phyloP scores from a whole-genome alignment of 768 basidiomycete species.

The Lactarius trivialis region DNA sequence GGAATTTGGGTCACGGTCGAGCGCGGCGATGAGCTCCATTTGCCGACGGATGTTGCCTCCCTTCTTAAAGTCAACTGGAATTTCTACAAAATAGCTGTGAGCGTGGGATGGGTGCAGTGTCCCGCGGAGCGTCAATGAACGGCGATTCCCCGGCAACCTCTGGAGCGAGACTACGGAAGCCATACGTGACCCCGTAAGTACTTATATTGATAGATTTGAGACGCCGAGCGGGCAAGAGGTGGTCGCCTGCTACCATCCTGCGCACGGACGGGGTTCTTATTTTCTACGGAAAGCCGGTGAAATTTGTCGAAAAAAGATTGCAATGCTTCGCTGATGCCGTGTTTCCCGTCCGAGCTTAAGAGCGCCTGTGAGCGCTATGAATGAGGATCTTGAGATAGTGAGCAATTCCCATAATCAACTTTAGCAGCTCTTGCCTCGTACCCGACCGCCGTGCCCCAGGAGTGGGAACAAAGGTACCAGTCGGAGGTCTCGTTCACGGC shows the following conservation, averaged over 20 bases:
- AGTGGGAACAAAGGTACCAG: too few species aligned
- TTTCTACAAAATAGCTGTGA: constrained; percentile 48
- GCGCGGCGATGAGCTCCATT: constrained; percentile 83
- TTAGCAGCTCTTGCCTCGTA: constrained; percentile 94
- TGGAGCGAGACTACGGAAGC: constrained; percentile 89
- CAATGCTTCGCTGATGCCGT: constrained; percentile 65
- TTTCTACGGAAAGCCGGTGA: constrained; percentile 66
- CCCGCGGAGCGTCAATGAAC: constrained; percentile 30
- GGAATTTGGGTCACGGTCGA: constrained; percentile 85
- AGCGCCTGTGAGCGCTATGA: constrained; percentile 91
- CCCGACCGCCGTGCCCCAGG: constrained; percentile 86
- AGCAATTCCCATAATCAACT: constrained; percentile 93
- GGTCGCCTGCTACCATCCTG: constrained; percentile 67
- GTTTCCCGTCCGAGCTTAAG: constrained; percentile 92
- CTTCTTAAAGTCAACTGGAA: constrained; percentile 97
- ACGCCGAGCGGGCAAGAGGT: constrained; percentile 35
- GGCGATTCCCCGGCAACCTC: constrained; percentile 71
- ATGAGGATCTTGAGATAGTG: constrained; percentile 99
- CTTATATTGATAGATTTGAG: constrained; percentile 36
- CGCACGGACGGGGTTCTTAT: constrained; percentile 72
- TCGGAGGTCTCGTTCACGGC: too few species aligned
- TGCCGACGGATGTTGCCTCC: constrained; percentile 94
- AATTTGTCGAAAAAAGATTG: too few species aligned
- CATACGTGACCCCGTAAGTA: constrained; percentile 66
- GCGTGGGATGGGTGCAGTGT: constrained; percentile 36